Base-by-base conservation (phyloP, 2,329 filamentous ascomycete genomes). In the Nakataea oryzae region DNA sequence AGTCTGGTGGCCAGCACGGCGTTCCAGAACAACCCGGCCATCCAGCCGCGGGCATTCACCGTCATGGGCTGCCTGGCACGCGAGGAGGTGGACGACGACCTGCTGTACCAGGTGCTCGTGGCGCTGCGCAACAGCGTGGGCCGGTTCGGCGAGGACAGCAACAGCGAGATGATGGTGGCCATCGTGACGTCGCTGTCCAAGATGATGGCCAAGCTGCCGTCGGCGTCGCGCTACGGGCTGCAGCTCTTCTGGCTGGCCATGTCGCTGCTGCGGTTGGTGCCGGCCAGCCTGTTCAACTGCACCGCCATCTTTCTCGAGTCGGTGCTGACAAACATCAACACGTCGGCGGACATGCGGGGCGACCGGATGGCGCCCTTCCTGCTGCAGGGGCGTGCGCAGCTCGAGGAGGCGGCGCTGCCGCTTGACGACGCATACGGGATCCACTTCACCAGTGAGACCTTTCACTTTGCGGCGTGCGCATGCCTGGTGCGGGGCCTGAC, bases 241-340 rank as follows among this genome's bases (percentile, higher is more conserved):
- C 86, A 89, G 67, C 76, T 89, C 7, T 89, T 89, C 70, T 89
- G 86, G 86, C 76, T 89, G 41, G 86, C 85, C 12, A 82, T 89
- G 66, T 87, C 86, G 2, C 76, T 89, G 1, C 77, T 89, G 28
- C 80, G 86, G 9, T 79, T 89, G 3, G 84, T 88, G 21, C 86
- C 86, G 3, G 75, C 81, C 7, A 75, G 74, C 54, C 77, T 89
- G 1, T 89, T 88, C 74, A 88, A 87, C 70, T 87, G 83, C 69
- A 81, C 86, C 4, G 85, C 85, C 1, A 77, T 81, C 32, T 86
- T 89, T 62, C 75, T 89, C 1, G 85, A 88, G 67, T 81, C 86
- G 3, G 83, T 88, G 1, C 70, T 89, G 55, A 80, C 78, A 57
- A 88, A 88, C 64, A 86, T 89, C 64, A 82, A 82, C 63, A 83